These are phyloP conservation scores for Incumbomyces delicatus DNA, from an alignment of 2,329 filamentous ascomycete genomes.

Conservation along the genomic window DNA sequence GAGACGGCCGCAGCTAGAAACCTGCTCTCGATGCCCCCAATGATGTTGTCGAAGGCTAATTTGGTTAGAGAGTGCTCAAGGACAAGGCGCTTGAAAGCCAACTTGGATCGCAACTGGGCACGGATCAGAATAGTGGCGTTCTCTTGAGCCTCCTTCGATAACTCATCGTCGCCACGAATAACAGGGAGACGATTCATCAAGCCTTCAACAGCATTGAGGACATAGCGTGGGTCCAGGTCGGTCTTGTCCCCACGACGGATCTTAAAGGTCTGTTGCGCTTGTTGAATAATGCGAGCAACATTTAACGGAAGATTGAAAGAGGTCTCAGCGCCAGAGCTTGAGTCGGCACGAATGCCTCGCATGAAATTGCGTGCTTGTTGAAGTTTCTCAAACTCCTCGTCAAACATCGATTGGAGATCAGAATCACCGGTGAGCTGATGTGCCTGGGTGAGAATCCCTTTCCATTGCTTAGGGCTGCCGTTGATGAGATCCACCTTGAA, in stretches of 20 bases:
- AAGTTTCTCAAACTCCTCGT: conserved; percentile 78
- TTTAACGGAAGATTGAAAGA: conserved; percentile 84
- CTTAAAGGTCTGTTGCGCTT: conserved; percentile 80
- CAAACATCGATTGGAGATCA: conserved; percentile 75
- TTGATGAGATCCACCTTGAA: conserved; percentile 86
- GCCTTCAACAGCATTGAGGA: conserved; percentile 67
- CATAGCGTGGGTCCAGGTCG: conserved; percentile 79
- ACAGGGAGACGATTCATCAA: conserved; percentile 70
- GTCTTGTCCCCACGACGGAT: conserved; percentile 78
- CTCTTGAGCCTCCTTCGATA: conserved; percentile 76
- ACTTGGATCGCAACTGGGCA: conserved; percentile 73
- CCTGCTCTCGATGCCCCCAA: conserved; percentile 81
- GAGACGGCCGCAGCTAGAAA: conserved; percentile 79
- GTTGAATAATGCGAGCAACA: conserved; percentile 79
- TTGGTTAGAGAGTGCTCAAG: conserved; percentile 78
- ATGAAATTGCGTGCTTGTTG: conserved; percentile 64
- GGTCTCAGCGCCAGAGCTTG: conserved; percentile 46
- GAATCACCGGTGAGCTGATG: conserved; percentile 78
- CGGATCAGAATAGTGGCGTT: conserved; percentile 91
- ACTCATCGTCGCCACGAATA: conserved; percentile 71
- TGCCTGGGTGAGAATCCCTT: conserved; percentile 72
- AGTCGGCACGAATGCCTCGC: conserved; percentile 43
- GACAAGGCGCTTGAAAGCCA: conserved; percentile 89
- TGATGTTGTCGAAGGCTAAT: conserved; percentile 80
- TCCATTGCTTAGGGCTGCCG: conserved; percentile 49